Base-by-base conservation (phyloP, 1,284 basidiomycete genomes). In the Leccinum pachyderme region DNA sequence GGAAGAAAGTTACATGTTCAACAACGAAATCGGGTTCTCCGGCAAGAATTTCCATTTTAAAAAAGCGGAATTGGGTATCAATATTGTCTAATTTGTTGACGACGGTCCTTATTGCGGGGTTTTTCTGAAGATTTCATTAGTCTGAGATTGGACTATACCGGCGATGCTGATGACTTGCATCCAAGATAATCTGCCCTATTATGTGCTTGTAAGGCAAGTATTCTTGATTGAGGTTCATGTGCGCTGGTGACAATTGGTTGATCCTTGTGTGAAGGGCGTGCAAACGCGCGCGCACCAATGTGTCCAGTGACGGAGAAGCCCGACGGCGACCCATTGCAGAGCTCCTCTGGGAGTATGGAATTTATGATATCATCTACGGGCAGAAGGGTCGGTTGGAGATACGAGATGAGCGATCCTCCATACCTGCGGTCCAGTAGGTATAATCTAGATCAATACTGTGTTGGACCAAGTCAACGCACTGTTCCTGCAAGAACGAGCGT, bases 1-100 rank as follows among this genome's bases (percentile, higher is more conserved):
- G 29, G 31, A 4, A 37, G 51, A n/a, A 9, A 73, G 81, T 57
- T 63, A 95, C 94, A 71, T 92, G 89, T 62, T 89, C 83, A 5
- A 97, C 94, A 22, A 91, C 64, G 65, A 89, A 96, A 65, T 97
- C 81, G 0, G 86, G 81, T 56, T 93, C 87, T 11, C 97, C 97
- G 0, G 96, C 95, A 22, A 99, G 78, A 2, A 98, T 80, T 67
- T 99, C 97, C 97, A 99, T 99, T 63, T 91, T 82, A 72, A 99
- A 99, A 60, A 95, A 91, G 22, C 97, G 86, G 72, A 95, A 99
- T 67, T 91, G 79, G 24, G 81, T 86, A 66, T 95, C 87, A 60
- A 98, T 98, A 22, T 75, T 83, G 65, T 97, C 86, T 22, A 98
- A 76, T 72, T 99, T 99, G 78, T 99, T 98, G 45, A 99, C 95